These are phyloP conservation scores for Phylloporus sp. DNA, from an alignment of 768 basidiomycete genomes.

Conservation along the genomic window DNA sequence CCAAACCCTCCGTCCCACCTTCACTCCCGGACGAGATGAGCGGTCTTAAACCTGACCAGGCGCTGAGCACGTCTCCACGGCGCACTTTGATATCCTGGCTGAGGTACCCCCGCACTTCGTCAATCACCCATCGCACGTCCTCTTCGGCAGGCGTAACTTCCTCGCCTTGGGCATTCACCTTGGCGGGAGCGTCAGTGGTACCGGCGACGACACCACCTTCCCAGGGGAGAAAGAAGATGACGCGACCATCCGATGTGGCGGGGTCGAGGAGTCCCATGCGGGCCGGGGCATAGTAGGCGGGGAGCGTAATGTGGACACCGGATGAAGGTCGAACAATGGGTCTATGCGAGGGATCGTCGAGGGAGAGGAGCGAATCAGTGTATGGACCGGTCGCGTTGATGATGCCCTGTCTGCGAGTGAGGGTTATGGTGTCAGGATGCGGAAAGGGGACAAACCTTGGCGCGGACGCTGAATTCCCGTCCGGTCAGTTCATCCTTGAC, in stretches of 20 bases:
- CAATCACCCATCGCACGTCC: constrained; percentile 94
- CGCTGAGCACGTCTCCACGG: constrained; percentile 90
- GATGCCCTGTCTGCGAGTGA: constrained; percentile 52
- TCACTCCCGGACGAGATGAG: constrained; percentile 78
- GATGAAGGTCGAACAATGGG: constrained; percentile 91
- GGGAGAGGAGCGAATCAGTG: constrained; percentile 74
- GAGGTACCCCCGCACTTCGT: constrained; percentile 87
- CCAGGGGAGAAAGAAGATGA: constrained; percentile 99
- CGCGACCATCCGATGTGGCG: constrained; percentile 90
- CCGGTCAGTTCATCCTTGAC: constrained; percentile 82
- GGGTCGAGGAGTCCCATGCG: constrained; percentile 96
- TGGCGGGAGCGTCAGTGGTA: constrained; percentile 83
- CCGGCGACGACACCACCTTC: constrained; percentile 97
- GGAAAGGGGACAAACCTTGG: constrained; percentile 48
- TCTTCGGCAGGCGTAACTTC: constrained; percentile 86
- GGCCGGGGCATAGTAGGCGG: constrained; percentile 93
- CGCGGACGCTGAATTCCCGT: constrained; percentile 73
- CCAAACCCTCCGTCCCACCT: constrained; percentile 77
- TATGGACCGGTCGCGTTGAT: constrained; percentile 98
- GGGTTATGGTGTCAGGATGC: not conserved
- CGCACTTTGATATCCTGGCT: constrained; percentile 90
- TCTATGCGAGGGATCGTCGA: constrained; percentile 72
- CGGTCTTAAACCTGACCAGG: constrained; percentile 91
- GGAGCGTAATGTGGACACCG: constrained; percentile 94
- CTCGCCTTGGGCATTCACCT: constrained; percentile 46